These are phyloP conservation scores for Penicillium mononematosum DNA, from an alignment of 495 filamentous ascomycete genomes.

Conservation along the genomic window DNA sequence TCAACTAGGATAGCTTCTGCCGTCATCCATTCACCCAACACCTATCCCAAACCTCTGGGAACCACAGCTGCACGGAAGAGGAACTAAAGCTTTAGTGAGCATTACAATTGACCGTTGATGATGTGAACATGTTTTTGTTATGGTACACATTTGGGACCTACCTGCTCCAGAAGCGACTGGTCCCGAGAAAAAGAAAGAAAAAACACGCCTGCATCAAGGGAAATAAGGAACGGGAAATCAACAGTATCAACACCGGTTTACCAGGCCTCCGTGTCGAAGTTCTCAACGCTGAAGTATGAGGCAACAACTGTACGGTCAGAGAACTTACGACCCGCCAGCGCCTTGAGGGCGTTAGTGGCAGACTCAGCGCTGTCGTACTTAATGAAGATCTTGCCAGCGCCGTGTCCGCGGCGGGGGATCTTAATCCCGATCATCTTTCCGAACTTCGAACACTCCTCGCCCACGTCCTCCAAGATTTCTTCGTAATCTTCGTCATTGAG, in stretches of 20 bases:
- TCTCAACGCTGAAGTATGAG: slow-evolving; percentile 81
- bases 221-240: slow-evolving; percentile 10
- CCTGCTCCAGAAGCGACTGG: slow-evolving; percentile 11
- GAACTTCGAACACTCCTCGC: slow-evolving; percentile 89
- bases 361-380: slow-evolving; percentile 80
- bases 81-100: background rate
- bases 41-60: background rate
- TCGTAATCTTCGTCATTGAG: slow-evolving; percentile 93
- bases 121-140: slow-evolving; percentile 13
- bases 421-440: slow-evolving; percentile 82
- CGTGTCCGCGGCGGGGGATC: slow-evolving; percentile 80
- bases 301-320: slow-evolving; percentile 93
- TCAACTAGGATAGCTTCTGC: background rate
- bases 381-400: slow-evolving; percentile 97
- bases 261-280: slow-evolving; percentile 33
- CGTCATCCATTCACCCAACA: background rate
- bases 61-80: background rate
- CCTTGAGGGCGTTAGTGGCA: slow-evolving; percentile 78
- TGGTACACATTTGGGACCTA: slow-evolving; percentile 14
- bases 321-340: slow-evolving; percentile 91
- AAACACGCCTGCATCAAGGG: slow-evolving; percentile 16
- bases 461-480: slow-evolving; percentile 91
- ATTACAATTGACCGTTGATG: slow-evolving; percentile 3
- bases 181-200: slow-evolving; percentile 6
- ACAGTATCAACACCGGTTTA: slow-evolving; percentile 6